Evolutionary conservation across 176 grass and related monocot species (phyloP).

Genomic region (Juncus effusus): DNA sequence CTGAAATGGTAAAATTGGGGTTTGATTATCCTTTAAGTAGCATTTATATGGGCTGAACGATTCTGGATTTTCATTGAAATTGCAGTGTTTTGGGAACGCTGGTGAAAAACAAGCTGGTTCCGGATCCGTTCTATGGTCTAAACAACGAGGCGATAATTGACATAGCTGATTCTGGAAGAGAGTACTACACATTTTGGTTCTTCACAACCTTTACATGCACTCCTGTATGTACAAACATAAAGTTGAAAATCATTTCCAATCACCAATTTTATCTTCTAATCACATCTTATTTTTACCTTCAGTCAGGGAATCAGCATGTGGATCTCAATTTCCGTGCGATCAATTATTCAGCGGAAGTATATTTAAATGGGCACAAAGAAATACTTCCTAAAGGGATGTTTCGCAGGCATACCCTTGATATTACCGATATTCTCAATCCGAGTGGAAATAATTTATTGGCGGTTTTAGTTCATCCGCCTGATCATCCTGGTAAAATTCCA

Average conservation of each 20-base stretch:
- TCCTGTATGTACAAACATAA: constrained; percentile 36
- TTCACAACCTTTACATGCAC: constrained; percentile 72
- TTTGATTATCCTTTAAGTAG: not conserved
- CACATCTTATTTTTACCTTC: constrained; percentile 21
- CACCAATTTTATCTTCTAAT: too few species aligned
- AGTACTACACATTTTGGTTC: constrained; percentile 97
- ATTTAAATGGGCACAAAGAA: constrained; percentile 75
- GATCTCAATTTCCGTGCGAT: constrained; percentile 88
- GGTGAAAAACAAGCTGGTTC: constrained; percentile 76
- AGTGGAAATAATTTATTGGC: constrained; percentile 80
- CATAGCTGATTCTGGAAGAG: constrained; percentile 87
- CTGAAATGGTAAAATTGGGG: not conserved
- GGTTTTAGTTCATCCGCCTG: constrained; percentile 86
- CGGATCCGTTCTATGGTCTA: constrained; percentile 91
- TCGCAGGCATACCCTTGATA: constrained; percentile 74
- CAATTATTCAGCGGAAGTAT: constrained; percentile 92
- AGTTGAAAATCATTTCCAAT: not conserved
- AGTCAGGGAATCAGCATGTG: constrained; percentile 71
- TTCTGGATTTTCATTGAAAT: too few species aligned
- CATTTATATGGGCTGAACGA: not conserved
- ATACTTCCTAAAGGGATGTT: constrained; percentile 97
- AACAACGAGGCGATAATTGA: constrained; percentile 95
- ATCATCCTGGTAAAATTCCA: constrained; percentile 93
- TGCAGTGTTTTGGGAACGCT: constrained; percentile 83
- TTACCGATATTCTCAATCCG: constrained; percentile 77